Base-by-base conservation (phyloP, 306 rosid species). In the Astragalus glycyphyllos region DNA sequence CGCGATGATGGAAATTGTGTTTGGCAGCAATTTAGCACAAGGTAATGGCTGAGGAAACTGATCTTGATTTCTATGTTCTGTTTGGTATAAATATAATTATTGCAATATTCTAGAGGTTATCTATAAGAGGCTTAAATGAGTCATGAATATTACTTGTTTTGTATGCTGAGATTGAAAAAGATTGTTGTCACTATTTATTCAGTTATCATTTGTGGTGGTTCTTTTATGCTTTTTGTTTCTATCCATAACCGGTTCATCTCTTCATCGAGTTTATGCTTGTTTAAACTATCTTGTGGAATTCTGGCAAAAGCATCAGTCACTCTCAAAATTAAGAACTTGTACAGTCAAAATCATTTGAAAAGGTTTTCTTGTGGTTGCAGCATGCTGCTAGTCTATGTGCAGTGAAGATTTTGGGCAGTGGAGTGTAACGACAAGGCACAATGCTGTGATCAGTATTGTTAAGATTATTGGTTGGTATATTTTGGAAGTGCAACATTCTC, bases 1-100 rank as follows among this genome's bases (percentile, higher is more conserved):
- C 61, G 9, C 26, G 69, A 56, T 79, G 65, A 71, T n/a, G 55
- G 31, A 50, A 50, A 41, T 11, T 60, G 8, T 34, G 20, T 59
- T 58, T 38, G 69, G 48, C 13, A 8, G 44, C 63, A 53, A 65
- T 83, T 47, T 59, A 54, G 31, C 68, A 45, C 46, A 23, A 70
- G 84, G 77, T 75, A 69, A 56, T 63, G 41, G 15, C 71, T 42
- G 61, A 71, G 60, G 74, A 75, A 64, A 71, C 73, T 17, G 58
- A 8, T 75, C 45, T 58, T 42, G 47, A 51, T 70, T 64, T 65
- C 71, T 65, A 17, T 44, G 29, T 15, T 68, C 11, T 44, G 35
- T 62, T 64, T 47, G 68, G 65, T 66, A 75, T 37, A 38, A 31
- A 75, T 62, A 11, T 61, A 46, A 58, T 12, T 7, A 20, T 11